Conservation (phyloP, 495 filamentous ascomycete species). For the Filosporella fistucella region DNA sequence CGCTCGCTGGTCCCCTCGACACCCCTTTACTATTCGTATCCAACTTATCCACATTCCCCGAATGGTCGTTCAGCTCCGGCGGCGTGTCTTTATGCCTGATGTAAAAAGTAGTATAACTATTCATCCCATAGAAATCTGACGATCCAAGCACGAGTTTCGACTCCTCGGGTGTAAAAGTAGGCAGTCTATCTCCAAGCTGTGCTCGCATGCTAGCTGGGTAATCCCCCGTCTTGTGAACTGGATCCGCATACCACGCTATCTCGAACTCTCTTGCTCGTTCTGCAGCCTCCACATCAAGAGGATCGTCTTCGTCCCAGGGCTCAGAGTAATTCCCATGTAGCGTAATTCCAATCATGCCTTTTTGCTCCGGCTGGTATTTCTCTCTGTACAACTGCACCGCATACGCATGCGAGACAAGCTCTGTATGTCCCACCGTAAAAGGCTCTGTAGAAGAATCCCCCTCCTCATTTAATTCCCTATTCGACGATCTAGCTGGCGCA, state of each 20-base stretch:
- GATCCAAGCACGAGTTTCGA: conserved; percentile 60
- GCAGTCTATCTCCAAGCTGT: conserved; percentile 65
- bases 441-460: conserved; percentile 53
- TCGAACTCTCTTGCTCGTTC: conserved; percentile 57
- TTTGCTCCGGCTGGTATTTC: conserved; percentile 54
- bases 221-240: conserved; percentile 49
- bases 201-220: conserved; percentile 71
- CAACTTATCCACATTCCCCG: conserved; percentile 63
- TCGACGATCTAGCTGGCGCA: conserved; percentile 53
- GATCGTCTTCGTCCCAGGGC: conserved; percentile 50
- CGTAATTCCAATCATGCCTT: conserved; percentile 56
- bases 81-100: conserved; percentile 60
- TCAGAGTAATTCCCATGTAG: conserved; percentile 52
- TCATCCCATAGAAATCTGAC: conserved; percentile 80
- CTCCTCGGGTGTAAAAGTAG: conserved; percentile 59
- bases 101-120: conserved; percentile 78
- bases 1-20: conserved; percentile 65
- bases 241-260: conserved; percentile 68
- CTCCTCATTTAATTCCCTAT: conserved; percentile 39
- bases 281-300: conserved; percentile 49
- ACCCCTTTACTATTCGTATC: conserved; percentile 63
- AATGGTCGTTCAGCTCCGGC: conserved; percentile 57
- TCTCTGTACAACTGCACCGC: conserved; percentile 61
- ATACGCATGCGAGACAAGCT: conserved; percentile 50
- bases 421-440: conserved; percentile 56